Base-by-base conservation (phyloP, 306 rosid genomes). In the Lathyrus oleraceus region DNA sequence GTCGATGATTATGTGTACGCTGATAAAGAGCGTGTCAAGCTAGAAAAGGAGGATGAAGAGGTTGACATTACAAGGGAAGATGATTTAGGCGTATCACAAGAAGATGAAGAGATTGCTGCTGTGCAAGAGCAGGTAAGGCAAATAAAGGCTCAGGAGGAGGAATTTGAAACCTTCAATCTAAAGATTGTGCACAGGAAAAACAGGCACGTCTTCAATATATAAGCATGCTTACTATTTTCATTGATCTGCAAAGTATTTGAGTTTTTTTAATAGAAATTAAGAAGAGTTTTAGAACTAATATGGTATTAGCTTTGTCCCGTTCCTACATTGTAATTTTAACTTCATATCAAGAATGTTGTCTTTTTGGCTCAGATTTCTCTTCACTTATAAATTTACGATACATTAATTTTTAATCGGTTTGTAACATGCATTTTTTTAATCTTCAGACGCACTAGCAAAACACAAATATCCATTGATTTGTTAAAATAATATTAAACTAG, bases 91-190 rank as follows among this genome's bases (percentile, higher is more conserved):
- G 83, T 89, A 57, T 87, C 85, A 57, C 87, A 89, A 16, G 99
- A 95, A 65, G 99, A 95, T 65, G 99, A 95, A 78, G 99, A 95
- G 81, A 91, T 94, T 38, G 95, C 96, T 65, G 99, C 97, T 59
- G 95, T 95, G 72, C 99, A 95, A 85, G 99, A 91, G 87, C 99
- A 95, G 89, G 92, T 91, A 66, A 82, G 93, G 85, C 99, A 95
- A 82, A 87, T 95, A 86, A 87, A 84, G 84, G 90, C 88, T 43
- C 99, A 95, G 79, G 99, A 91, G 85, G 96, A 91, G 71, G 97
- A 91, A 79, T 95, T 95, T 83, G 97, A 95, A 76, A 89, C 96
- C 73, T 95, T 95, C 88, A 87, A 91, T 82, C 96, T 95, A 68
- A 91, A 86, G 90, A 89, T 95, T 72, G 97, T 95, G 85, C 99